A percentile compares a stretch with the other conserved stretches of the same genome.
Conservation (phyloP, 1,284 basidiomycete species). For the Trichosporon sp. region DNA sequence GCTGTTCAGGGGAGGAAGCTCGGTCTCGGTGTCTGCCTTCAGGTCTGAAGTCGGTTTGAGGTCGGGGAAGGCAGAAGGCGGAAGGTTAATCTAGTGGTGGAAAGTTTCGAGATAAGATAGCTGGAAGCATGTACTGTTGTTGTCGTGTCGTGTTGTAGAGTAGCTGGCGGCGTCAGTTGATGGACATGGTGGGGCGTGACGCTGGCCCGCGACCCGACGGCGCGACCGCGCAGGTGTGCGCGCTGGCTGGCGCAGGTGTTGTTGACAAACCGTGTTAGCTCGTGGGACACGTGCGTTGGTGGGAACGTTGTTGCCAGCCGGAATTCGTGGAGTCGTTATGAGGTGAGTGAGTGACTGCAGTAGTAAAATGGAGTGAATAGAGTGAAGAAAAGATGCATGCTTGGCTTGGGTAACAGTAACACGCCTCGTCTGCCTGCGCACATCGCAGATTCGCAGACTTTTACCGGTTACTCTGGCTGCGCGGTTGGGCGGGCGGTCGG, state of each 20-base stretch:
- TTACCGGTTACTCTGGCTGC: neutral
- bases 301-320: conserved; percentile 1
- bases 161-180: neutral
- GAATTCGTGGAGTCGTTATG: neutral
- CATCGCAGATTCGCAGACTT: neutral
- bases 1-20: neutral
- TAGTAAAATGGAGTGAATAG: neutral
- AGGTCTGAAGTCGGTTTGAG: neutral
- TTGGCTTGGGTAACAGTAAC: neutral
- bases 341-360: neutral
- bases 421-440: too few species aligned
- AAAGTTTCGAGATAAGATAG: conserved; percentile 8
- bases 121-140: neutral
- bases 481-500: too few species aligned
- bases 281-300: neutral
- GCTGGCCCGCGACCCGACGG: neutral
- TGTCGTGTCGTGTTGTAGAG: neutral
- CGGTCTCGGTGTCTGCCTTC: neutral
- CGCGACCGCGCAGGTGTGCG: neutral
- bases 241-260: neutral
- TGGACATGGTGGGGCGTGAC: neutral
- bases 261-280: neutral
- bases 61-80: neutral
- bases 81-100: neutral
- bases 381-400: neutral